A percentile compares a stretch with the other conserved stretches of the same genome.
Evolutionary conservation across 163 green algal species (phyloP).

Genomic region (Trebouxia gelatinosa): DNA sequence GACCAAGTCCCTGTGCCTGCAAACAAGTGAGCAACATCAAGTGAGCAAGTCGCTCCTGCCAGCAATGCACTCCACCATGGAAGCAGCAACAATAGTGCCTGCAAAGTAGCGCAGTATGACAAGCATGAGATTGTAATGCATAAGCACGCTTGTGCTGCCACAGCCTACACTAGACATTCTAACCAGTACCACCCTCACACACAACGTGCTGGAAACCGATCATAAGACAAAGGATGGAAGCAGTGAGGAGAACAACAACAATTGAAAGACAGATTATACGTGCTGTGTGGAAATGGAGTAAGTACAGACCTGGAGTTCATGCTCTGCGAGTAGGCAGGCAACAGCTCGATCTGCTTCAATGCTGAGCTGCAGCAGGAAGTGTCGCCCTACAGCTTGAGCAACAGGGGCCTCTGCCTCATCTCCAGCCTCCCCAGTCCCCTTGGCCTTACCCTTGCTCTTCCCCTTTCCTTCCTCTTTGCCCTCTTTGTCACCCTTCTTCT

Average conservation of each 20-base stretch:
- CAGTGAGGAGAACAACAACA: background rate
- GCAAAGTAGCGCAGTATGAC: background rate
- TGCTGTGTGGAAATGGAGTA: background rate
- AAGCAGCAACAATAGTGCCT: background rate
- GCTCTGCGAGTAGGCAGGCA: background rate
- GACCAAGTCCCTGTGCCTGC: constrained; percentile 3
- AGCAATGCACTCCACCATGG: background rate
- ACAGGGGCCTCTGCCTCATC: background rate
- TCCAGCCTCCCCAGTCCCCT: background rate
- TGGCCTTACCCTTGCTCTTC: constrained; percentile 10
- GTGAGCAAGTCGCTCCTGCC: too few relatives aligned
- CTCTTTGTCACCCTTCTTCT: background rate
- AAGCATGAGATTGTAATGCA: background rate
- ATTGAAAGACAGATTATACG: background rate
- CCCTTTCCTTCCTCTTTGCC: background rate
- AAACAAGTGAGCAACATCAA: background rate
- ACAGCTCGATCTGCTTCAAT: background rate
- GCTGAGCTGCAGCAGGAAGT: constrained; percentile 13
- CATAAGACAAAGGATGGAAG: background rate
- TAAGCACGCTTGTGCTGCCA: background rate
- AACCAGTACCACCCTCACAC: background rate
- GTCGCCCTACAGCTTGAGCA: background rate
- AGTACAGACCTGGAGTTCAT: constrained; percentile 25
- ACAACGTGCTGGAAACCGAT: background rate
- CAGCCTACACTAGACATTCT: background rate